Evolutionary conservation across 2,329 filamentous ascomycete species (phyloP).

Genomic region (Kalmusia sp.): DNA sequence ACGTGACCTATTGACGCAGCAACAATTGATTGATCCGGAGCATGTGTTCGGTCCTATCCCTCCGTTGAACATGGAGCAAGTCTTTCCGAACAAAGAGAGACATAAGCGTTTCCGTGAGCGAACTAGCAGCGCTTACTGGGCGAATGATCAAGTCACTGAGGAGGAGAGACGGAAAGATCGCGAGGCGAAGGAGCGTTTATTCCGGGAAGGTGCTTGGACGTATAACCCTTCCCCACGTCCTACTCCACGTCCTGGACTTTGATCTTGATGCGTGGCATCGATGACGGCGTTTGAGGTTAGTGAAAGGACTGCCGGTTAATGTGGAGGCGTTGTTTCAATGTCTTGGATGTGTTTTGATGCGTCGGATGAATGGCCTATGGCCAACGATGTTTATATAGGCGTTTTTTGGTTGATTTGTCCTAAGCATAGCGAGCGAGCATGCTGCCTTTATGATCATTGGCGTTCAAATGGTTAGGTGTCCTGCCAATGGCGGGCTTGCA

Average conservation of each 20-base stretch:
- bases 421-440: constrained; percentile 6
- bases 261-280: neutral
- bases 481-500: constrained; percentile 3
- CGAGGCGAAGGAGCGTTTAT: constrained; percentile 78
- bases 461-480: neutral
- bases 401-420: neutral
- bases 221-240: constrained; percentile 44
- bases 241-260: constrained; percentile 21
- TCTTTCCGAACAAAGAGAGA: constrained; percentile 79
- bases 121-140: constrained; percentile 96
- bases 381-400: constrained; percentile 2
- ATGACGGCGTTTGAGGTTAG: neutral
- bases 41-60: constrained; percentile 87
- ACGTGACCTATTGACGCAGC: constrained; percentile 74
- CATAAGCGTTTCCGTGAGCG: constrained; percentile 88
- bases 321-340: constrained; percentile 3
- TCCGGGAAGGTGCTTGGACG: constrained; percentile 82
- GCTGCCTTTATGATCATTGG: constrained; percentile 3
- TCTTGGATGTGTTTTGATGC: neutral
- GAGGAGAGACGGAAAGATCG: constrained; percentile 85
- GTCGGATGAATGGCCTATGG: neutral
- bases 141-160: constrained; percentile 80
- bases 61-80: constrained; percentile 93
- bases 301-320: constrained; percentile 1
- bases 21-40: constrained; percentile 85